Evolutionary conservation across 2,329 filamentous ascomycete genomes (phyloP).

Genomic region (Decorospora gaudefroyi): DNA sequence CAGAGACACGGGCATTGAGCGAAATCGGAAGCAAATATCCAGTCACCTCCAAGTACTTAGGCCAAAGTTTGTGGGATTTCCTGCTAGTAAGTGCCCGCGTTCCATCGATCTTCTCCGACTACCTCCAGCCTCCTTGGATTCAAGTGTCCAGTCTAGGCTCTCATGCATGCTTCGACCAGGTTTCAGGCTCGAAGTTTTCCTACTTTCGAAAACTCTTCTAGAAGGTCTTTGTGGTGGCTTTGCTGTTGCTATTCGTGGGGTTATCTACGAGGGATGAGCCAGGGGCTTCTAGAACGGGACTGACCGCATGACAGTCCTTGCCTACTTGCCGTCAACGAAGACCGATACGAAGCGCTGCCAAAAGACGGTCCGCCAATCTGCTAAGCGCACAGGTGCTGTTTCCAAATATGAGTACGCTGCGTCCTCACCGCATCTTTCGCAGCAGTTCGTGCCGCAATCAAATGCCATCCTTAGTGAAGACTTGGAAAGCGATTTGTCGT

Average conservation of each 20-base stretch:
- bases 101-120: neutral
- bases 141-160: no score
- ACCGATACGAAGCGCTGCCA: slow-evolving; percentile 31
- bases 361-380: slow-evolving; percentile 27
- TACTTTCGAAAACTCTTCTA: slow-evolving; percentile 1
- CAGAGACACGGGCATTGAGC: slow-evolving; percentile 57
- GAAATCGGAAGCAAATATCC: slow-evolving; percentile 64
- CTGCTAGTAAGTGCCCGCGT: slow-evolving; percentile 53
- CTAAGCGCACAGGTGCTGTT: slow-evolving; percentile 19
- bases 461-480: slow-evolving; percentile 17
- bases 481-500: slow-evolving; percentile 12
- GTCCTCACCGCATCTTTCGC: slow-evolving; percentile 21
- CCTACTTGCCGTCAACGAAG: slow-evolving; percentile 49
- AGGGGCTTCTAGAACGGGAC: slow-evolving; percentile 21
- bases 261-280: slow-evolving; percentile 11
- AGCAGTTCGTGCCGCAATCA: slow-evolving; percentile 23
- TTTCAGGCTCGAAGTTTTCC: neutral
- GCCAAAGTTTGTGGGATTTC: slow-evolving; percentile 58
- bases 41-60: slow-evolving; percentile 68
- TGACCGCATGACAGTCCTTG: slow-evolving; percentile 46
- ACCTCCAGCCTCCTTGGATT: neutral
- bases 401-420: slow-evolving; percentile 32
- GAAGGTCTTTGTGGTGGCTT: slow-evolving; percentile 6
- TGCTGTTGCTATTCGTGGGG: slow-evolving; percentile 7
- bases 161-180: neutral